Evolutionary conservation across 768 basidiomycete genomes (phyloP).

Genomic region (Suillus subalutaceus): DNA sequence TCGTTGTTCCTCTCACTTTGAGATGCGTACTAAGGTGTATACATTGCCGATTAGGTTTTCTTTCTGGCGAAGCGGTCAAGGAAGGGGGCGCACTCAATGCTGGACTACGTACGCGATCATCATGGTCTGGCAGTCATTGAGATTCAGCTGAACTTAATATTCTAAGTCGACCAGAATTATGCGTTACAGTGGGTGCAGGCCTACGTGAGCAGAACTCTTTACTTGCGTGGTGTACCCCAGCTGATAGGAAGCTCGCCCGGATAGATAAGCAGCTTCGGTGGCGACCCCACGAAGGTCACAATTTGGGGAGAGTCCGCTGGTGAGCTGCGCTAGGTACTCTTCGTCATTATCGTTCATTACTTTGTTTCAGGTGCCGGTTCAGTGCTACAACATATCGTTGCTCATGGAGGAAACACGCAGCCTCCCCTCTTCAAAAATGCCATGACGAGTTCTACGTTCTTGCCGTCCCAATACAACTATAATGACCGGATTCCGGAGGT

Average conservation of each 20-base stretch:
- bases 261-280: conserved; percentile 37
- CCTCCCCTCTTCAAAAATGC: too few relatives aligned
- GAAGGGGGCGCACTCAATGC: too few relatives aligned
- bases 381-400: conserved; percentile 49
- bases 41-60: too few relatives aligned
- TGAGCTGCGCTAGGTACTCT: neutral
- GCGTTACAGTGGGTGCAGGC: conserved; percentile 39
- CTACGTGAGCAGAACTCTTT: conserved; percentile 23
- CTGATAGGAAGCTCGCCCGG: neutral
- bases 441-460: too few relatives aligned
- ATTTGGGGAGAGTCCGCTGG: conserved; percentile 38
- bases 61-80: too few relatives aligned
- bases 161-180: conserved; percentile 36
- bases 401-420: too few relatives aligned
- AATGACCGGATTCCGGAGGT: conserved; percentile 46
- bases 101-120: too few relatives aligned
- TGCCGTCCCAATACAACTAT: conserved; percentile 40
- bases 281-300: conserved; percentile 26
- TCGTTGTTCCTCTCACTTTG: too few relatives aligned
- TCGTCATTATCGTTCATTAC: neutral
- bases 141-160: too few relatives aligned
- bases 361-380: conserved; percentile 45
- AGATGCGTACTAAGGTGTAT: too few relatives aligned
- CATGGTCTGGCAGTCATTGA: too few relatives aligned
- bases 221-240: neutral